Base-by-base conservation (phyloP, 2,329 filamentous ascomycete genomes). In the Trichophyton simii region DNA sequence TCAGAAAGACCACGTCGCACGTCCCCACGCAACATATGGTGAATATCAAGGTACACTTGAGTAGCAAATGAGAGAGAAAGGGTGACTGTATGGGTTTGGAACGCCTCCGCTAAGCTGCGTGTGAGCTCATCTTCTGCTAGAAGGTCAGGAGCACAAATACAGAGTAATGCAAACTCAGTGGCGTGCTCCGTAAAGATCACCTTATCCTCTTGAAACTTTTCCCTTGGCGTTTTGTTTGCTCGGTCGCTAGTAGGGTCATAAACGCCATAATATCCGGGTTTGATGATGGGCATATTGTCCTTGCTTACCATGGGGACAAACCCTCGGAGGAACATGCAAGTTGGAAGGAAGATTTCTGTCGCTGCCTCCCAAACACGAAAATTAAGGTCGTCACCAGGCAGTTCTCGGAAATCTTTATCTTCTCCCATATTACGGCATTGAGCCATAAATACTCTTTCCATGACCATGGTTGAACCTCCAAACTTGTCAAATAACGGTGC, bases 31-130 rank as follows among this genome's bases (percentile, higher is more conserved):
- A 61, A 34, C n/a, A 63, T 59, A 60, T 76, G 61, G 13, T 75
- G 71, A 38, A 77, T 73, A 48, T 79, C 77, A 3, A 79, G 71
- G 61, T 74, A 75, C 9, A 76, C 61, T 55, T 79, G 76, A 3
- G 71, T 67, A 7, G 74, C 75, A 60, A 78, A 79, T 1, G 73
- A 66, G 7, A 74, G 67, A 62, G 69, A 72, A 44, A 78, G 70
- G 0, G 76, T 66, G 1, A 76, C 60, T 3, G 70, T 52, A 1
- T 62, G 54, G 0, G 71, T 76, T 3, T 67, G 62, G 31, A 68
- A 65, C 18, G 75, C 61, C 44, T 73, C 66, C 22, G 67, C 65
- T 9, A 78, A 66, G 1, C 71, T 72, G 1, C 73, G 72, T 2
- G 73, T 67, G 36, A 77, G 68, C 60, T 75, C 73, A 58, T 79